Evolutionary conservation across 2,329 filamentous ascomycete species (phyloP).

Genomic region (Scopulariopsis brevicaulis): DNA sequence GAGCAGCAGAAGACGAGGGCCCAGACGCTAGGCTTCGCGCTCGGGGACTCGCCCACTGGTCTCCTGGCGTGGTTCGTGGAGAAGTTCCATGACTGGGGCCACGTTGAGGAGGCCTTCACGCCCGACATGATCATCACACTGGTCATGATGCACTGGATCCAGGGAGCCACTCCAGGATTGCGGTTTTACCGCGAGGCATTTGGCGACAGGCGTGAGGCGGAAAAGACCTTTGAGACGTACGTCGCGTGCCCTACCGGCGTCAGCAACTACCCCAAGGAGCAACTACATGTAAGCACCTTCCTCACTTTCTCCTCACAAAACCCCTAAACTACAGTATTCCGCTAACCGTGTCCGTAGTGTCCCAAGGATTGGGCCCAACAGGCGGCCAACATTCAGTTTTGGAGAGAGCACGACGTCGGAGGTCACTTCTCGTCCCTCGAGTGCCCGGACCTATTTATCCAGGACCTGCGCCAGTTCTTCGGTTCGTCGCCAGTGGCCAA

Average conservation of each 20-base stretch:
- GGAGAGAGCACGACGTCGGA: constrained; percentile 5
- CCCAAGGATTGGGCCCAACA: constrained; percentile 46
- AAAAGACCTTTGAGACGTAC: neutral
- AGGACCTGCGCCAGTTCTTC: constrained; percentile 3
- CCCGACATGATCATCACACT: too few relatives aligned
- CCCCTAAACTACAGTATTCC: too few relatives aligned
- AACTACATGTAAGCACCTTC: neutral
- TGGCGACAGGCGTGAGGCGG: neutral
- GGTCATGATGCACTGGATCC: neutral
- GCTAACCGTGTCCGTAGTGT: neutral
- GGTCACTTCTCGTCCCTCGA: constrained; percentile 7
- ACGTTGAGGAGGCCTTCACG: too few relatives aligned
- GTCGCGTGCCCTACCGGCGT: neutral
- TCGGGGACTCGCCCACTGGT: constrained; percentile 59
- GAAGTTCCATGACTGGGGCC: neutral
- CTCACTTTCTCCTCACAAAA: too few relatives aligned
- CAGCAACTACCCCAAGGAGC: neutral
- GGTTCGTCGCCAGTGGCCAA: neutral
- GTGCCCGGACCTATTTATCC: constrained; percentile 3
- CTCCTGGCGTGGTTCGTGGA: constrained; percentile 20
- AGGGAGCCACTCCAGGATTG: neutral
- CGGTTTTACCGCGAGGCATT: neutral
- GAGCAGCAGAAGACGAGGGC: constrained; percentile 46
- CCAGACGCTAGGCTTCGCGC: constrained; percentile 58
- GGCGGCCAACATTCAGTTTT: constrained; percentile 5